Percentiles rank a stretch among this genome's conserved stretches.
Conservation (phyloP, 805 yeast species). For the Phaffomyces opuntiae region DNA sequence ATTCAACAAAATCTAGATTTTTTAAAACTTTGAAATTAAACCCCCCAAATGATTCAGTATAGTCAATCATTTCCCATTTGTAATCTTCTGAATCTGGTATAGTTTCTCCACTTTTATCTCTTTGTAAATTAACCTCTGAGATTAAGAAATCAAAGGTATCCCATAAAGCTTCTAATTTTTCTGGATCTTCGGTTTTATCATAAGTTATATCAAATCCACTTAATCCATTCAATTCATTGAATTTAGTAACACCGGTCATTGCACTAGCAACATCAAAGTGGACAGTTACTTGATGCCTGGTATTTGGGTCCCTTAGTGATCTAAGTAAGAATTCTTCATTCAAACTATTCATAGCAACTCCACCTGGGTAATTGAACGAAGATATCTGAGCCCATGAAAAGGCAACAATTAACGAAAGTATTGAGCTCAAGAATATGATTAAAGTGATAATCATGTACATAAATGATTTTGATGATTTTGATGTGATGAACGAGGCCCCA, state of each 20-base stretch:
- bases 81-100: constrained; percentile 23
- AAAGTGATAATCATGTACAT: constrained; percentile 11
- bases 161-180: constrained; percentile 36
- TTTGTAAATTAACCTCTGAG: constrained; percentile 25
- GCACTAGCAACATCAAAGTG: constrained; percentile 79
- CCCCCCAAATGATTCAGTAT: constrained; percentile 35
- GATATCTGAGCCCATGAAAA: constrained; percentile 54
- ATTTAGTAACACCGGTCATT: constrained; percentile 80
- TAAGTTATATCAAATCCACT: constrained; percentile 34
- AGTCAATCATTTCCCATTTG: constrained; percentile 38
- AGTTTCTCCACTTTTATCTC: background rate
- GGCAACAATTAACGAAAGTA: constrained; percentile 35
- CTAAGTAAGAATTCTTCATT: constrained; percentile 34
- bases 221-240: constrained; percentile 47
- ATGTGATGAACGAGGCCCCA: constrained; percentile 38
- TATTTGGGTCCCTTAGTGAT: constrained; percentile 1
- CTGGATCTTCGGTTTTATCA: constrained; percentile 66
- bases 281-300: constrained; percentile 30
- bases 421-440: constrained; percentile 20
- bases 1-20: constrained; percentile 6
- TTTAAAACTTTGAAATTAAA: constrained; percentile 23
- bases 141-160: constrained; percentile 44
- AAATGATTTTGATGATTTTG: constrained; percentile 13
- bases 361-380: constrained; percentile 84
- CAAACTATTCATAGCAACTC: constrained; percentile 53